A percentile compares a stretch with the other conserved stretches of the same genome.
phyloP scores from a whole-genome alignment of 257 asterid genomes.

The Avicennia marina region DNA sequence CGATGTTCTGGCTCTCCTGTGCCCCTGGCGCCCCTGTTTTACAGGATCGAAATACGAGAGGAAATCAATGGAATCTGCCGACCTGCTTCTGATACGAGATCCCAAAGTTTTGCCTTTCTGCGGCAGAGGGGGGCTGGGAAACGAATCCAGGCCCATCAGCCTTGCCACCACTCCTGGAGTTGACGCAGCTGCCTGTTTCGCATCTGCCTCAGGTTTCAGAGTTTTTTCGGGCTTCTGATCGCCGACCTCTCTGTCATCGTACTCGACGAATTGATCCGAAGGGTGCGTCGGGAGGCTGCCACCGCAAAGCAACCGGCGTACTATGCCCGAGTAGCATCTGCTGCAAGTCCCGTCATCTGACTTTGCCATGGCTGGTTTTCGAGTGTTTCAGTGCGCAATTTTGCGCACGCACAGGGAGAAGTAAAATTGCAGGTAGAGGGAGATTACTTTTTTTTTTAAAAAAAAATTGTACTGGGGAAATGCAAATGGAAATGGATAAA shows the following conservation, averaged over 20 bases:
- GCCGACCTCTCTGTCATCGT: background rate
- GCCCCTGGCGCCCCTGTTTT: slow-evolving; percentile 18
- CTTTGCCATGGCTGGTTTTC: slow-evolving; percentile 14
- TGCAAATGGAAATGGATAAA: slow-evolving; percentile 13
- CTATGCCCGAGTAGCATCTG: slow-evolving; percentile 32
- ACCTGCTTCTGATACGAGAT: slow-evolving; percentile 45
- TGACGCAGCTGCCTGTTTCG: slow-evolving; percentile 10
- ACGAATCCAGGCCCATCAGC: slow-evolving; percentile 58
- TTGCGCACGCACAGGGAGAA: background rate
- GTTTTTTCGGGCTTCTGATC: background rate
- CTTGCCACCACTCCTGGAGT: slow-evolving; percentile 58
- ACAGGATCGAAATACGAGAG: slow-evolving; percentile 32
- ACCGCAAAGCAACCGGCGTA: slow-evolving; percentile 36
- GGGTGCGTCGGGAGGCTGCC: slow-evolving; percentile 53
- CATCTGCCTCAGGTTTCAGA: background rate
- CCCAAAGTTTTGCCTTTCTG: slow-evolving; percentile 22
- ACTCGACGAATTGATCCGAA: slow-evolving; percentile 27
- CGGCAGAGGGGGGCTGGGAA: slow-evolving; percentile 22
- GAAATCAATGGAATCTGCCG: slow-evolving; percentile 49
- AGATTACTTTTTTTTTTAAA: too few relatives aligned
- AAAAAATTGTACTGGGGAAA: background rate
- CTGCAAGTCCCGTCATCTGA: slow-evolving; percentile 17
- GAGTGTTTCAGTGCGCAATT: background rate
- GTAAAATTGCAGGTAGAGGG: too few relatives aligned
- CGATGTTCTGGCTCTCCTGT: slow-evolving; percentile 48